phyloP scores from a whole-genome alignment of 1,139 yeast genomes.

The Kodamaea sp. region DNA sequence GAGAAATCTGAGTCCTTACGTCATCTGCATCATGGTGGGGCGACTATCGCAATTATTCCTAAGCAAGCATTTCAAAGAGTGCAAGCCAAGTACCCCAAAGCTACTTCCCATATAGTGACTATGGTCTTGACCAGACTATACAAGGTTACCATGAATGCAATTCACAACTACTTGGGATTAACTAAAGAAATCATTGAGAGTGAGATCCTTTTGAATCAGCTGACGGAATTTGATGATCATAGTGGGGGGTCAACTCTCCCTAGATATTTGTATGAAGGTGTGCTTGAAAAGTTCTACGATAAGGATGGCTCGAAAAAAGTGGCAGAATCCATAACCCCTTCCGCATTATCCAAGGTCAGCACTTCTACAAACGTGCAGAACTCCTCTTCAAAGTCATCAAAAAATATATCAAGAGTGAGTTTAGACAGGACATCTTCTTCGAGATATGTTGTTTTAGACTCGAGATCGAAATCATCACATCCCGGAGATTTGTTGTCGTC shows the following conservation, averaged over 20 bases:
- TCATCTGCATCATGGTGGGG: conserved; percentile 32
- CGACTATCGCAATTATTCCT: conserved; percentile 92
- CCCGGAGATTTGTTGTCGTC: conserved; percentile 87
- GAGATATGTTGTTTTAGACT: conserved; percentile 64
- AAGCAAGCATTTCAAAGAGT: conserved; percentile 76
- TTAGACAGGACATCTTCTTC: conserved; percentile 31
- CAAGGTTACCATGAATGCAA: conserved; percentile 88
- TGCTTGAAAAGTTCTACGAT: conserved; percentile 44
- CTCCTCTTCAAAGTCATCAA: conserved; percentile 1
- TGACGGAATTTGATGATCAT: conserved; percentile 20
- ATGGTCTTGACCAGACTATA: conserved; percentile 85
- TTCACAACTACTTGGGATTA: conserved; percentile 81
- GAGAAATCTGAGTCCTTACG: conserved; percentile 8
- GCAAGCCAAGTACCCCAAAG: conserved; percentile 76
- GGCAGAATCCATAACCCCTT: too few species aligned
- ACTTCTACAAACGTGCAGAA: neutral
- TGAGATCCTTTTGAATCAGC: conserved; percentile 66
- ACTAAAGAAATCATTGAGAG: conserved; percentile 81
- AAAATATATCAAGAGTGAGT: conserved; percentile 1
- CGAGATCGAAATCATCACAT: conserved; percentile 57
- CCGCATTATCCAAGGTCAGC: conserved; percentile 2
- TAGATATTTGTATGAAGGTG: conserved; percentile 58
- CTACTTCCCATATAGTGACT: conserved; percentile 92
- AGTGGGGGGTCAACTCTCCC: conserved; percentile 46
- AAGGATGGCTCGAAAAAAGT: conserved; percentile 1